Evolutionary conservation across 441 rosid species (phyloP).

Genomic region (Jatropha multifida): DNA sequence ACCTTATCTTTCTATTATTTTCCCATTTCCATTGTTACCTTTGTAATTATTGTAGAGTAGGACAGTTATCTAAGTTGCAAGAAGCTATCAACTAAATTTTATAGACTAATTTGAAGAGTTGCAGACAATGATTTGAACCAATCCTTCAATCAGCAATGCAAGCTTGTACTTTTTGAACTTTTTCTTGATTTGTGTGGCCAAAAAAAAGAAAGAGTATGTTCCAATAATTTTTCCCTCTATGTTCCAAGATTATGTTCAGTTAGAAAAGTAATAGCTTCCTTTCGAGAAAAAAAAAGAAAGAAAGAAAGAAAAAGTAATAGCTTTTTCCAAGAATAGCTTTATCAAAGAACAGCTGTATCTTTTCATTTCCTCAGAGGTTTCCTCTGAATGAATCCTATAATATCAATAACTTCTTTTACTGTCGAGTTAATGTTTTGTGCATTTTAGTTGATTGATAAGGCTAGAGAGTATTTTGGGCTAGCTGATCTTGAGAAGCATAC

Average conservation of each 20-base stretch:
- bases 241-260: neutral
- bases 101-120: too few species aligned
- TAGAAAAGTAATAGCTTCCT: neutral
- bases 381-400: neutral
- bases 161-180: neutral
- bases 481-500: slow-evolving; percentile 65
- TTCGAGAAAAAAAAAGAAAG: neutral
- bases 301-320: neutral
- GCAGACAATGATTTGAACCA: too few species aligned
- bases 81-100: neutral
- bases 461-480: slow-evolving; percentile 60
- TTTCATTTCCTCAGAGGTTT: too few species aligned
- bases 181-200: neutral
- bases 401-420: neutral
- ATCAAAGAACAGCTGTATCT: too few species aligned
- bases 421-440: slow-evolving; percentile 11
- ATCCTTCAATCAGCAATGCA: too few species aligned
- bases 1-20: neutral
- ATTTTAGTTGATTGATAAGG: slow-evolving; percentile 62
- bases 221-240: too few species aligned
- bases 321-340: too few species aligned
- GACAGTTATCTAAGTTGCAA: neutral
- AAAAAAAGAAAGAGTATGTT: too few species aligned
- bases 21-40: too few species aligned
- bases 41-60: too few species aligned